These are phyloP conservation scores for Cymodocea nodosa DNA, from an alignment of 116 monocot species.

Conservation along the genomic window DNA sequence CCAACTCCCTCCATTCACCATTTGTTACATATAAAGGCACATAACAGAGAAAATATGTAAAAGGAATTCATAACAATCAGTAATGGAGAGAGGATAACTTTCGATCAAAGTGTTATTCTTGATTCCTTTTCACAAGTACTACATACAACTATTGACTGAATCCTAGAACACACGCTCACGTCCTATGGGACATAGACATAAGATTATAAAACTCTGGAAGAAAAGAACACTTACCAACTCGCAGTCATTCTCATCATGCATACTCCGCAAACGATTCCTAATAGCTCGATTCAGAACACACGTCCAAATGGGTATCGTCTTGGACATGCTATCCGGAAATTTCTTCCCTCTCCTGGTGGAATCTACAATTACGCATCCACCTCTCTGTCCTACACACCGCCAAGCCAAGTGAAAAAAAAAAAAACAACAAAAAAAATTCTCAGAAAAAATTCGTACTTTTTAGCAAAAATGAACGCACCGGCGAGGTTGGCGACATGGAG, in stretches of 20 bases:
- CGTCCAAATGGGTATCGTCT: slow-evolving; percentile 92
- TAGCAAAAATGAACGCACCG: slow-evolving; percentile 22
- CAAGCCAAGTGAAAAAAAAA: neutral
- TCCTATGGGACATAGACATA: too few species aligned
- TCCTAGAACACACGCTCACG: too few species aligned
- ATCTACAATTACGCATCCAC: slow-evolving; percentile 85
- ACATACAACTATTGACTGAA: too few species aligned
- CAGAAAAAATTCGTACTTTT: neutral
- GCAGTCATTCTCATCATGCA: neutral
- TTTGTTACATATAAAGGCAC: too few species aligned
- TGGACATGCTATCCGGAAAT: slow-evolving; percentile 97
- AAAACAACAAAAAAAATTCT: neutral
- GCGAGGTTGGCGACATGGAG: slow-evolving; percentile 72
- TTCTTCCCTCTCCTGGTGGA: slow-evolving; percentile 85
- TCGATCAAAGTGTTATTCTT: too few species aligned
- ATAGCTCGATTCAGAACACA: slow-evolving; percentile 82
- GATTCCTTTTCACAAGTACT: too few species aligned
- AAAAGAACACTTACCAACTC: neutral
- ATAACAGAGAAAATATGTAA: too few species aligned
- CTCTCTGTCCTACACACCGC: slow-evolving; percentile 66
- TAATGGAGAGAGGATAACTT: too few species aligned
- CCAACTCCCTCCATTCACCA: too few species aligned
- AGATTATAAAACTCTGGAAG: too few species aligned
- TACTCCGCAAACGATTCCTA: slow-evolving; percentile 21
- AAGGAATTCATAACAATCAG: too few species aligned